Percentiles rank a stretch among this genome's conserved stretches.
These are phyloP conservation scores for Theobroma cacao DNA, from an alignment of 345 rosid species.

Conservation along the genomic window DNA sequence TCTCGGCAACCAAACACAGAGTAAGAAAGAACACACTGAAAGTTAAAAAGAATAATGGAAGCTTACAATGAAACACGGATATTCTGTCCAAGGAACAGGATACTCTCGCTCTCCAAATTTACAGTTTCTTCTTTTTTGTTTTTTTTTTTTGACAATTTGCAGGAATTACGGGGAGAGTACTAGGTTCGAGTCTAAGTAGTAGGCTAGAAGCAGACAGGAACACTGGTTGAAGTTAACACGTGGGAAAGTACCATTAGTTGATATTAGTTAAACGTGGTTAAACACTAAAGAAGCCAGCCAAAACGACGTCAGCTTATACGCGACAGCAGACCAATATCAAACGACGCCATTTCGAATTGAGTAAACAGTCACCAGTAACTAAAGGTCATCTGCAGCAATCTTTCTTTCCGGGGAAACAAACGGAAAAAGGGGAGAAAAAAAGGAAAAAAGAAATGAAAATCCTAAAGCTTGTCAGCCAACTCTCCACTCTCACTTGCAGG, in stretches of 20 bases:
- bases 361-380: background rate
- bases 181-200: too few relatives aligned
- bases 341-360: background rate
- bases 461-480: constrained; percentile 11
- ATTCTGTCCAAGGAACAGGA: background rate
- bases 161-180: background rate
- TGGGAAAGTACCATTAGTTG: background rate
- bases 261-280: background rate
- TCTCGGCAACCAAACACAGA: background rate
- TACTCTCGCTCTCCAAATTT: background rate
- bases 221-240: background rate
- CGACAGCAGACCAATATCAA: too few relatives aligned
- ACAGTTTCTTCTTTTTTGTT: too few relatives aligned
- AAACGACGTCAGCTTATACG: too few relatives aligned
- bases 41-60: background rate
- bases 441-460: constrained; percentile 20
- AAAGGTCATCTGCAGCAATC: background rate
- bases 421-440: background rate
- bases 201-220: background rate
- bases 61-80: background rate
- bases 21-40: too few relatives aligned
- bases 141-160: background rate
- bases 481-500: background rate
- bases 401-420: background rate
- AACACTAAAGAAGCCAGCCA: background rate